Base-by-base conservation (phyloP, 805 yeast genomes). In the Teunomyces gatunensis region DNA sequence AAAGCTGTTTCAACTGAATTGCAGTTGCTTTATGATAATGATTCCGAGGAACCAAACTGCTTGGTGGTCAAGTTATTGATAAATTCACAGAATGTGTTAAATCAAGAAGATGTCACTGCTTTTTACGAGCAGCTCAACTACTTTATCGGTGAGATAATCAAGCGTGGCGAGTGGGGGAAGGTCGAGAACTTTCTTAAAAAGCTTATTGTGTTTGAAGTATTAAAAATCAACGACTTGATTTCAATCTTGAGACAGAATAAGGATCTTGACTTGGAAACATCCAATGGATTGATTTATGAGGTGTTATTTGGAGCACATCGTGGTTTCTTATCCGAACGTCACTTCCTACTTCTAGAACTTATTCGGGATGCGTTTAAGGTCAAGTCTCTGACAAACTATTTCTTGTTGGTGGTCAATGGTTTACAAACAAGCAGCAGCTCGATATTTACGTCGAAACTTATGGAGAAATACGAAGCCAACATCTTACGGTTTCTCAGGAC, bases 61-160 rank as follows among this genome's bases (percentile, higher is more conserved):
- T 48, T 47, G 1, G 43, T 50, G 10, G 48, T 49, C 20, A 60
- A 59, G 44, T 45, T 61, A n/a, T 44, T 60, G 33, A 50, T 52
- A 12, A 47, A 50, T 12, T 20, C 32, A 4, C 50, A 47, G 21
- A 43, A 41, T 7, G 15, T 40, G 18, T 36, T 52, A 28, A 37
- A 47, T 6, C 7, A 33, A 2, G 50, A 46, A 6, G 43, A 41
- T 28, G 27, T 30, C 1, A 36, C 29, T 15, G 41, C 40, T 4
- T 58, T 54, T 29, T 43, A 46, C 15, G 42, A 47, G 3, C 47
- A 45, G 23, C 35, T 56, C 11, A 27, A 43, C 2, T 23, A 42
- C 13, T 53, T 47, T 45, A 28, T 52, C 13, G 18, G 20, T 5
- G 28, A 44, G 11, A 13, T 37, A 21, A 20, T 37, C 28, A 37